Conservation (phyloP, 2,329 filamentous ascomycete genomes). For the Fusarium sp. region DNA sequence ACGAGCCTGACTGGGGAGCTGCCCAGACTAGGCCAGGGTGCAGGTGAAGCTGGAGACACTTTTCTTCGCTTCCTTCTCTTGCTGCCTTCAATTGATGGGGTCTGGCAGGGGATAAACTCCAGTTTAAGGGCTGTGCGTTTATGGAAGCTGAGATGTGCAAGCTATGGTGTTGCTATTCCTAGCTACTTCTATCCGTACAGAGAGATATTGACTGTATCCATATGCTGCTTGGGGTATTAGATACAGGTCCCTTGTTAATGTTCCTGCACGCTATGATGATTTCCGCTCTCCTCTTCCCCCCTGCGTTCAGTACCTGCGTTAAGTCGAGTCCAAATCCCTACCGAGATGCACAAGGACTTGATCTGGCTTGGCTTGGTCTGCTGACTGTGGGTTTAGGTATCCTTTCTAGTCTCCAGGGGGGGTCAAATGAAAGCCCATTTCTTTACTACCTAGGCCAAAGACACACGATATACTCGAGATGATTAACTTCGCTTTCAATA, state of each 20-base stretch:
- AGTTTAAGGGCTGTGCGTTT: slow-evolving; percentile 38
- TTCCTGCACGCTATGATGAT: slow-evolving; percentile 41
- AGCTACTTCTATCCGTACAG: neutral
- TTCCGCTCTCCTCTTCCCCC: slow-evolving; percentile 32
- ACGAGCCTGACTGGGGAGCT: slow-evolving; percentile 23
- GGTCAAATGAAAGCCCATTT: neutral
- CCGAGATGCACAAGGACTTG: slow-evolving; percentile 17
- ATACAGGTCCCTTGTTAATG: slow-evolving; percentile 19
- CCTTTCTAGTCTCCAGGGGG: neutral
- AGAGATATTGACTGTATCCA: neutral
- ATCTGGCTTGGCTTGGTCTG: slow-evolving; percentile 16
- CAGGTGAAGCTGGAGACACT: slow-evolving; percentile 35
- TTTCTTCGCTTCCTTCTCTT: slow-evolving; percentile 9
- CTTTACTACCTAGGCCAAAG: neutral
- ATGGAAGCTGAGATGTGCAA: slow-evolving; percentile 21
- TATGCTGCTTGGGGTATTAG: neutral
- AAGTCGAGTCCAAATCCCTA: slow-evolving; percentile 7
- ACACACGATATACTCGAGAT: neutral
- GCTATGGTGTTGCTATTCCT: slow-evolving; percentile 27
- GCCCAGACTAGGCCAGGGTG: slow-evolving; percentile 21
- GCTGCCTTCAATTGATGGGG: slow-evolving; percentile 16
- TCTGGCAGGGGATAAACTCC: slow-evolving; percentile 29
- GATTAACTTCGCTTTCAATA: neutral
- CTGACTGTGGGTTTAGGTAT: slow-evolving; percentile 25
- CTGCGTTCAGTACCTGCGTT: slow-evolving; percentile 38